phyloP scores from a whole-genome alignment of 108 stramenopile genomes.

The Cyclotella baltica region DNA sequence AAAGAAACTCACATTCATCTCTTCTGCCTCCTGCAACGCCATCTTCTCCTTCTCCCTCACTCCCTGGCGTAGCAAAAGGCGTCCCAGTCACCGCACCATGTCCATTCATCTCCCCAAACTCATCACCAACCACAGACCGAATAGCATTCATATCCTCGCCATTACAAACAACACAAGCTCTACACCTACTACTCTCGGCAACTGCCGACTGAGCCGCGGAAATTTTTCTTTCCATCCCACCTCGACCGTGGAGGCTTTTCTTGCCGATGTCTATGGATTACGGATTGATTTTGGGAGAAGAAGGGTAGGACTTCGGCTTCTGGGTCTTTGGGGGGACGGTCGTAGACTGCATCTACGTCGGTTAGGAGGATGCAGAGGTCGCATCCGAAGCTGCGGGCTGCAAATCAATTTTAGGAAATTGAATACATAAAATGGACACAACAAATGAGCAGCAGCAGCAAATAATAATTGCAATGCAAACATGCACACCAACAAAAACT shows the following conservation, averaged over 20 bases:
- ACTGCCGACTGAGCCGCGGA: conserved; percentile 88
- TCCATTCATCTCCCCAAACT: neutral
- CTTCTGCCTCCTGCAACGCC: conserved; percentile 71
- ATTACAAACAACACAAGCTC: conserved; percentile 86
- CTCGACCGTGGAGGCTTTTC: conserved; percentile 90
- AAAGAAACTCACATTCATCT: conserved; percentile 36
- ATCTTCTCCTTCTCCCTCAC: conserved; percentile 74
- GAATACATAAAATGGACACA: too few species aligned
- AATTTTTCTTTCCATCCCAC: conserved; percentile 95
- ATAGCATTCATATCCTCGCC: conserved; percentile 87
- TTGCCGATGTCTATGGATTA: conserved; percentile 90
- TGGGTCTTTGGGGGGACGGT: conserved; percentile 82
- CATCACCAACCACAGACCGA: conserved; percentile 68
- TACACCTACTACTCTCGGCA: conserved; percentile 73
- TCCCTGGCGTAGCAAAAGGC: conserved; percentile 80
- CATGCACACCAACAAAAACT: too few species aligned
- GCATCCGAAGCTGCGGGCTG: too few species aligned
- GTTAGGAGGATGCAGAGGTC: conserved; percentile 91
- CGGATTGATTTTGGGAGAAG: conserved; percentile 61
- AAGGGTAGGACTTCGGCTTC: conserved; percentile 81
- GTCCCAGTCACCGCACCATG: conserved; percentile 76
- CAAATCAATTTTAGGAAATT: too few species aligned
- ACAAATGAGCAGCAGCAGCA: too few species aligned
- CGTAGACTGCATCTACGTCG: conserved; percentile 95
- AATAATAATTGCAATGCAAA: too few species aligned